These are phyloP conservation scores for Neocucurbitaria cava DNA, from an alignment of 2,329 filamentous ascomycete genomes.

Conservation along the genomic window DNA sequence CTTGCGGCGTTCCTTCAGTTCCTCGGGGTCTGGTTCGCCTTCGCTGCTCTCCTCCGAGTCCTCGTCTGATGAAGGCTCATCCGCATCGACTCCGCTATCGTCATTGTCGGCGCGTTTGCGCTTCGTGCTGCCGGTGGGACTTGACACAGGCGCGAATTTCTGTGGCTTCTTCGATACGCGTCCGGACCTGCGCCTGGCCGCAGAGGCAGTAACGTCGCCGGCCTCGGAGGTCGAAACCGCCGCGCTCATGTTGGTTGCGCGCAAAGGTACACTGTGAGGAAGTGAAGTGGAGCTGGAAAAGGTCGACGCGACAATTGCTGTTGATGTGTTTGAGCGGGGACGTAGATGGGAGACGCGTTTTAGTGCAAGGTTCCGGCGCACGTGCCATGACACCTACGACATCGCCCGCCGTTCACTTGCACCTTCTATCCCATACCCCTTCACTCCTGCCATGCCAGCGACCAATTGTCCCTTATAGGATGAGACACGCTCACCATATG, in stretches of 20 bases:
- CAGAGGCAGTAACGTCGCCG: slow-evolving; percentile 34
- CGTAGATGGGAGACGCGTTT: slow-evolving; percentile 26
- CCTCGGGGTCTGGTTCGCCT: slow-evolving; percentile 50
- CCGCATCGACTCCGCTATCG: slow-evolving; percentile 39
- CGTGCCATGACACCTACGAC: slow-evolving; percentile 9
- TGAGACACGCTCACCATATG: too few species aligned
- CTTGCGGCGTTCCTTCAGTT: slow-evolving; percentile 45
- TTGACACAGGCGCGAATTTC: slow-evolving; percentile 38
- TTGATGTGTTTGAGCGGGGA: slow-evolving; percentile 27
- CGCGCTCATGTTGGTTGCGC: slow-evolving; percentile 42
- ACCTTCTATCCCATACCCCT: neutral
- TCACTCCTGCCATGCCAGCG: neutral
- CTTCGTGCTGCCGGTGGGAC: slow-evolving; percentile 41
- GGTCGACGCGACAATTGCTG: slow-evolving; percentile 26
- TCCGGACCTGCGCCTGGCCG: slow-evolving; percentile 50
- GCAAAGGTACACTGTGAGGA: slow-evolving; percentile 9
- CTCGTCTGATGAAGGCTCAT: slow-evolving; percentile 35
- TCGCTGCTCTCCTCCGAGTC: slow-evolving; percentile 43
- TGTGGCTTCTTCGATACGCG: slow-evolving; percentile 50
- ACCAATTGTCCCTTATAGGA: too few species aligned
- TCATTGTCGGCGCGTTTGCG: slow-evolving; percentile 44
- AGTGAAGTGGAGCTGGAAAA: slow-evolving; percentile 10
- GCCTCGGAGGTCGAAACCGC: slow-evolving; percentile 31
- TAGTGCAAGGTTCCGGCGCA: slow-evolving; percentile 18
- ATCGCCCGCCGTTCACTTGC: neutral